Base-by-base conservation (phyloP, 441 rosid species). In the Pelargonium fulgidum region DNA sequence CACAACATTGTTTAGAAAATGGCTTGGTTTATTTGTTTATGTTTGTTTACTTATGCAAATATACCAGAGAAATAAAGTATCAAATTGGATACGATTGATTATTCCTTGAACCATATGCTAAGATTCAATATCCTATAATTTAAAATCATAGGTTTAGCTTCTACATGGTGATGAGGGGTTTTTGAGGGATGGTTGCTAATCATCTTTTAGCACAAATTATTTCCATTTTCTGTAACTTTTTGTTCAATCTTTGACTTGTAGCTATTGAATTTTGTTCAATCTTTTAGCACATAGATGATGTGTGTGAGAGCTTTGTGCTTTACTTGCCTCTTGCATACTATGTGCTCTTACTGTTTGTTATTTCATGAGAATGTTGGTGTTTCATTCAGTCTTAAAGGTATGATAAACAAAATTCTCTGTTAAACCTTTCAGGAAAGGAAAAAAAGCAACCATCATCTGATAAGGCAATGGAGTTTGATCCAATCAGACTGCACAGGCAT, bases 401-500 rank as follows among this genome's bases (percentile, higher is more conserved):
- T n/a, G 41, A 67, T 33, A 62, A 33, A 26, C 50, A 47, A 71
- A 70, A 13, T 26, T 11, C 16, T 45, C 11, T 16, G 52, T 33
- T 45, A 61, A 17, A 62, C 70, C 50, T 80, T 79, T 19, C 84
- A 87, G 94, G 80, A 42, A 80, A 77, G 67, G 77, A 75, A 29
- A 45, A 44, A 64, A 73, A 75, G 69, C 67, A 50, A 62, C 68
- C 42, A 45, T 41, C 68, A 6, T 72, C 70, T 65, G 87, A 84
- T 68, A 82, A 80, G 65, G 78, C 74, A 67, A 81, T 83, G 86
- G 89, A 81, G 74, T 95, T 95, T 79, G 97, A 95, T 82, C 95
- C 93, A 22, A 80, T 90, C 70, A 86, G 88, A 75, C 99, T 92
- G 82, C 98, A 90, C 76, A 82, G 96, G 67, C 92, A 88, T 77